Evolutionary conservation across 441 rosid species (phyloP).

Genomic region (Gossypium schwendimanii): DNA sequence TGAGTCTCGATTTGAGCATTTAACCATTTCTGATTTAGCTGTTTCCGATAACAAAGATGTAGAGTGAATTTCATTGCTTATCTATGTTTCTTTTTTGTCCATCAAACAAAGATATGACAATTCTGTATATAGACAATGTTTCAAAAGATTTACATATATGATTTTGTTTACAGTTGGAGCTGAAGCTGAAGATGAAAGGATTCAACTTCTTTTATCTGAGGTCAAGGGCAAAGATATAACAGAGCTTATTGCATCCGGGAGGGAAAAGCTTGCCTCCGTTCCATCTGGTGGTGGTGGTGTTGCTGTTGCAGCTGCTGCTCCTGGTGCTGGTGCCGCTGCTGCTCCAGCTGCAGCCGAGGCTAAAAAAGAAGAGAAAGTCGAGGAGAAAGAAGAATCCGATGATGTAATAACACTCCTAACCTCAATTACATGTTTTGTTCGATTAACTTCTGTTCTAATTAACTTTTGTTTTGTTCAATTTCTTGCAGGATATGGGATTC

Average conservation of each 20-base stretch:
- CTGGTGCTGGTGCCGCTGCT: conserved; percentile 27
- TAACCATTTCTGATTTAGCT: no score
- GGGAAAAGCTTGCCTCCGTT: conserved; percentile 88
- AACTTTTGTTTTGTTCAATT: neutral
- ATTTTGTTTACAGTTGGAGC: conserved; percentile 50
- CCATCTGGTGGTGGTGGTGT: conserved; percentile 45
- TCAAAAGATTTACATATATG: neutral
- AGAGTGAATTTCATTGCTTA: neutral
- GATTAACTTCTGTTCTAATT: neutral
- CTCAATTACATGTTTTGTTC: neutral
- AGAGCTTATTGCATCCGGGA: conserved; percentile 76
- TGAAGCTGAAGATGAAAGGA: conserved; percentile 54
- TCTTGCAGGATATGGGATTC: conserved; percentile 65
- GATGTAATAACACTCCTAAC: conserved; percentile 43
- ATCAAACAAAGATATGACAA: neutral
- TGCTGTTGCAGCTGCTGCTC: conserved; percentile 33
- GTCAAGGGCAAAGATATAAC: conserved; percentile 65
- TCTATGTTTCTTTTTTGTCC: neutral
- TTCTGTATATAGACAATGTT: no score
- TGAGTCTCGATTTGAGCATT: no score
- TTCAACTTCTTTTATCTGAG: conserved; percentile 56
- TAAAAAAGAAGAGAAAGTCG: conserved; percentile 83
- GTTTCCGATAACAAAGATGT: no score
- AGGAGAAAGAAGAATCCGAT: conserved; percentile 83
- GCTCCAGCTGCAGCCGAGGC: conserved; percentile 68